phyloP scores from a whole-genome alignment of 2,329 filamentous ascomycete species.

The Onygenales sp. region DNA sequence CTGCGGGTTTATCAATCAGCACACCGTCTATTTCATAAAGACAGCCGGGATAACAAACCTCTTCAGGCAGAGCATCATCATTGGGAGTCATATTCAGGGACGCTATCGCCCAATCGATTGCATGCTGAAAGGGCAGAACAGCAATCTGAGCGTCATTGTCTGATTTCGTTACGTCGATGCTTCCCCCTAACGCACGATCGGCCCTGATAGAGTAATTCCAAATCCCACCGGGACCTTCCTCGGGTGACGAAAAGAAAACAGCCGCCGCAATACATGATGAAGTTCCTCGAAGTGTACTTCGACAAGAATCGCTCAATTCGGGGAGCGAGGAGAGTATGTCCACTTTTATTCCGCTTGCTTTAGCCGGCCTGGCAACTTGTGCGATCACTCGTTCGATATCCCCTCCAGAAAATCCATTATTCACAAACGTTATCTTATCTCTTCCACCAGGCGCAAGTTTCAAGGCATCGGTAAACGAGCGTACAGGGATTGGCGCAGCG shows the following conservation, averaged over 20 bases:
- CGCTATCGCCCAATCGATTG: constrained; percentile 66
- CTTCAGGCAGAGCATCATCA: constrained; percentile 32
- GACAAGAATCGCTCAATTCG: constrained; percentile 55
- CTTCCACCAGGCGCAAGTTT: constrained; percentile 47
- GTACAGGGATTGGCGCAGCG: constrained; percentile 50
- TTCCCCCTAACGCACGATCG: constrained; percentile 59
- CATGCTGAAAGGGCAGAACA: constrained; percentile 66
- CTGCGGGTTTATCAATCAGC: constrained; percentile 11
- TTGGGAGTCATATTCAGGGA: constrained; percentile 37
- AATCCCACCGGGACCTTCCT: constrained; percentile 52
- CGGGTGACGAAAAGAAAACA: constrained; percentile 66
- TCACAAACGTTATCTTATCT: constrained; percentile 66
- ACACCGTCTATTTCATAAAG: neutral
- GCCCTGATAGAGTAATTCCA: constrained; percentile 85
- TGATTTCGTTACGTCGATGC: constrained; percentile 48
- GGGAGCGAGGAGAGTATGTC: constrained; percentile 12
- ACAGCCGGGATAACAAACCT: constrained; percentile 10
- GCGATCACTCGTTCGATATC: constrained; percentile 64
- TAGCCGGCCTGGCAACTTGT: constrained; percentile 49
- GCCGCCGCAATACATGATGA: constrained; percentile 65
- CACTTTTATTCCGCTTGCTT: constrained; percentile 32
- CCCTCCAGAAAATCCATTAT: constrained; percentile 60
- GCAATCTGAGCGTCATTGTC: constrained; percentile 72
- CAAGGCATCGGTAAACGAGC: constrained; percentile 57
- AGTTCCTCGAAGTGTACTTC: constrained; percentile 55